Conservation (phyloP, 106 monocot species). For the Dendrobium catenatum region DNA sequence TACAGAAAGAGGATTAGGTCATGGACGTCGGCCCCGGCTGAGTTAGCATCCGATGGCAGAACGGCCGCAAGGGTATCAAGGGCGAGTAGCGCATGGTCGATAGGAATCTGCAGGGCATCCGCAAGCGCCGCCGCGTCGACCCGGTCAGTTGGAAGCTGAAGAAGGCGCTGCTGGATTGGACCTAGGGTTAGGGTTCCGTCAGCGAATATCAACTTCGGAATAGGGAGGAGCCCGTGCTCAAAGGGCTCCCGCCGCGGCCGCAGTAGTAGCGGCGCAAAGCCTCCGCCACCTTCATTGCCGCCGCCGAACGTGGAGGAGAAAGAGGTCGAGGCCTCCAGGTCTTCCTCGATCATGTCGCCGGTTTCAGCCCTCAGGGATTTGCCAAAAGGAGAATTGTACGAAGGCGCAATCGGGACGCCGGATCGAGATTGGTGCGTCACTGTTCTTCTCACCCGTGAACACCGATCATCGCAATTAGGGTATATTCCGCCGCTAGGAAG, state of each 20-base stretch:
- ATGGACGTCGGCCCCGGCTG: constrained; percentile 36
- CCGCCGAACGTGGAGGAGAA: neutral
- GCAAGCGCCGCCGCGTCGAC: constrained; percentile 43
- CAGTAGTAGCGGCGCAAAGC: constrained; percentile 17
- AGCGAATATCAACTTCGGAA: constrained; percentile 79
- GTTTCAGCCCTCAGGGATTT: neutral
- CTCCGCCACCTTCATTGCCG: neutral
- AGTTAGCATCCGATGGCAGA: constrained; percentile 26
- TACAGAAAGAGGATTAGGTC: constrained; percentile 76
- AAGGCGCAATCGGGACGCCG: neutral
- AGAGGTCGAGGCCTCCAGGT: neutral
- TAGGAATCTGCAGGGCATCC: constrained; percentile 63
- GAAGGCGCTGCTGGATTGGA: constrained; percentile 41
- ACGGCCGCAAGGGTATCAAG: constrained; percentile 62
- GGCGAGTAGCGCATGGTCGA: constrained; percentile 43
- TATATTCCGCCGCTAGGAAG: no score
- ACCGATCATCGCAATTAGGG: no score
- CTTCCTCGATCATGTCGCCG: constrained; percentile 5
- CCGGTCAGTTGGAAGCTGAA: constrained; percentile 14
- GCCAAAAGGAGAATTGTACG: neutral
- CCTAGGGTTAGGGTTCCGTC: constrained; percentile 62
- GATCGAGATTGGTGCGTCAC: neutral
- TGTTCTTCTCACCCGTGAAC: neutral
- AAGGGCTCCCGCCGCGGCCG: constrained; percentile 80
- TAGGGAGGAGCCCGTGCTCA: constrained; percentile 93